Evolutionary conservation across 495 filamentous ascomycete genomes (phyloP).

Genomic region (Lasiosphaeria ovina): DNA sequence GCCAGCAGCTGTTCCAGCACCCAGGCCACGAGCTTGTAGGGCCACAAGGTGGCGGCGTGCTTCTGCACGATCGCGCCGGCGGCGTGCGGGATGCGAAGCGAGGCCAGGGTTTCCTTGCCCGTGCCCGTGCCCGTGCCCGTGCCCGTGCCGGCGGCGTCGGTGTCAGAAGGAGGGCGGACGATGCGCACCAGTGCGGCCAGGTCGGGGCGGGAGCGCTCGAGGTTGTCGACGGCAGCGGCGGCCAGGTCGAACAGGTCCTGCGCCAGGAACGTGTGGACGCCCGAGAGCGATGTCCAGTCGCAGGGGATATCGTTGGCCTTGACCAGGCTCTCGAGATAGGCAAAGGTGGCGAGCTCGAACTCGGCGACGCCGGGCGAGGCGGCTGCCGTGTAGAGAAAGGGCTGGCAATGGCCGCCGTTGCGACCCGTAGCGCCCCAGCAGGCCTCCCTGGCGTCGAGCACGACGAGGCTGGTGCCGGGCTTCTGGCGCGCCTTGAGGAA

Average conservation of each 20-base stretch:
- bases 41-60: constrained; percentile 61
- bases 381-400: constrained; percentile 49
- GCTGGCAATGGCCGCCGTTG: constrained; percentile 77
- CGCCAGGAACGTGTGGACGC: constrained; percentile 54
- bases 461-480: constrained; percentile 50
- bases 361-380: constrained; percentile 48
- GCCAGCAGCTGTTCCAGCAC: constrained; percentile 58
- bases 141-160: constrained; percentile 18
- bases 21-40: constrained; percentile 73
- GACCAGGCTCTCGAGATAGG: constrained; percentile 52
- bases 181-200: constrained; percentile 41
- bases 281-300: constrained; percentile 49
- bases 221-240: constrained; percentile 36
- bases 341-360: constrained; percentile 64
- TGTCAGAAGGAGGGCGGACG: constrained; percentile 26
- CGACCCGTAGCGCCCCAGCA: constrained; percentile 81
- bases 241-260: constrained; percentile 46
- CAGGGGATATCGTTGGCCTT: constrained; percentile 54
- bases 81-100: constrained; percentile 38
- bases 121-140: not conserved
- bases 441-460: constrained; percentile 76
- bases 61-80: constrained; percentile 47
- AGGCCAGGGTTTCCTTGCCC: constrained; percentile 22
- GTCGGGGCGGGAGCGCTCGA: constrained; percentile 50
- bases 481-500: constrained; percentile 43